phyloP scores from a whole-genome alignment of 768 basidiomycete genomes.

The Agrocybe chaxingu region DNA sequence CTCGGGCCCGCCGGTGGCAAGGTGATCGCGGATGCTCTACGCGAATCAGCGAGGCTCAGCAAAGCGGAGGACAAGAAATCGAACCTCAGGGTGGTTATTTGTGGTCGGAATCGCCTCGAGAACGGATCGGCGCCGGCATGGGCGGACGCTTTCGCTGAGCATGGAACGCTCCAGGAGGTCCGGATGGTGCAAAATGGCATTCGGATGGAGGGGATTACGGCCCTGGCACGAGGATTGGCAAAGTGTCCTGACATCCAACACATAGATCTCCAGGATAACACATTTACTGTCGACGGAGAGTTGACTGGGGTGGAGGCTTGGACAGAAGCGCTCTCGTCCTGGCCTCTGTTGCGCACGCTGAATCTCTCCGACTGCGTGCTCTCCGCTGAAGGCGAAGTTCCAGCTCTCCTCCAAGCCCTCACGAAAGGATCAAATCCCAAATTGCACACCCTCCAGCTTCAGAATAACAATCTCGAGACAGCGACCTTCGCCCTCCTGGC shows the following conservation, averaged over 20 bases:
- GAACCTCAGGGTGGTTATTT: conserved; percentile 78
- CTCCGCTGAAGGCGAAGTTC: conserved; percentile 76
- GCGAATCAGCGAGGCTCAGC: conserved; percentile 67
- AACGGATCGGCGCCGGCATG: conserved; percentile 81
- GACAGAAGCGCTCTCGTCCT: conserved; percentile 62
- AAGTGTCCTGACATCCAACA: conserved; percentile 63
- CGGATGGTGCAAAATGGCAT: conserved; percentile 99
- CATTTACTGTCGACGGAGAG: conserved; percentile 64
- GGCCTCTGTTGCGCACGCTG: conserved; percentile 73
- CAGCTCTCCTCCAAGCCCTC: conserved; percentile 58
- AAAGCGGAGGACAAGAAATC: conserved; percentile 64
- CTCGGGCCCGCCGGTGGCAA: conserved; percentile 87
- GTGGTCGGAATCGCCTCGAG: conserved; percentile 95
- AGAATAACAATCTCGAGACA: conserved; percentile 88
- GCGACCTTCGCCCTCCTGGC: conserved; percentile 67
- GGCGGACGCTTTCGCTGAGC: conserved; percentile 86
- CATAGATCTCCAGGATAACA: conserved; percentile 93
- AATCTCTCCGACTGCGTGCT: conserved; percentile 93
- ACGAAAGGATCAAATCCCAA: conserved; percentile 68
- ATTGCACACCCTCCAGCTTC: conserved; percentile 74
- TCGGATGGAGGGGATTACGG: conserved; percentile 83
- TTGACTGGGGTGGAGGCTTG: conserved; percentile 48
- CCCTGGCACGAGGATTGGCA: conserved; percentile 72
- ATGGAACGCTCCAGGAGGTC: conserved; percentile 78
- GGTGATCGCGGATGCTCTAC: conserved; percentile 81